Percentiles rank a stretch among this genome's conserved stretches.
phyloP scores from a whole-genome alignment of 2,329 filamentous ascomycete species.

The Ceratocystiopsis sp. region DNA sequence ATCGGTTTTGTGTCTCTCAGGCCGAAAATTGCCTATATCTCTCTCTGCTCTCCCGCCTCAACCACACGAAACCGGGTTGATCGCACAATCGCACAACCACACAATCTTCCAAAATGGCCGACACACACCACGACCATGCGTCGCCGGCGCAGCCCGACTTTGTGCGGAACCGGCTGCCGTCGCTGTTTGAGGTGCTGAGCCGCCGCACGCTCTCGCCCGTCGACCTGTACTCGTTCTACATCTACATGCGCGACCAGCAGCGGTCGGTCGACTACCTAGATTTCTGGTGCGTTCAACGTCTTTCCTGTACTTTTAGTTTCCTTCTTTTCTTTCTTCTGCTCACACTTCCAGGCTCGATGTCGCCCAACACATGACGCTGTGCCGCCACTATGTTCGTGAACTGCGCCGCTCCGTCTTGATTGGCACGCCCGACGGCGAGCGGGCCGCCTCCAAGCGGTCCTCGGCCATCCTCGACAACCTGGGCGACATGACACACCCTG shows the following conservation, averaged over 20 bases:
- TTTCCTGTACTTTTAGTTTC: neutral
- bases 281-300: conserved; percentile 58
- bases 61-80: too few relatives aligned
- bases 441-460: conserved; percentile 60
- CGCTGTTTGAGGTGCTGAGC: conserved; percentile 88
- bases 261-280: conserved; percentile 95
- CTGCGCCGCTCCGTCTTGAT: conserved; percentile 83
- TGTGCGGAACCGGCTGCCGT: conserved; percentile 71
- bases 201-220: conserved; percentile 88
- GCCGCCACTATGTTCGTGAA: conserved; percentile 91
- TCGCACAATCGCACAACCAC: too few relatives aligned
- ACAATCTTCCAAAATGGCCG: conserved; percentile 18
- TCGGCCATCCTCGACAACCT: conserved; percentile 61
- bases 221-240: conserved; percentile 97
- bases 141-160: conserved; percentile 42
- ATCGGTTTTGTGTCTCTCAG: too few relatives aligned
- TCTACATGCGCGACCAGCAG: conserved; percentile 98
- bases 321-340: neutral
- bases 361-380: conserved; percentile 95
- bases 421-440: conserved; percentile 80
- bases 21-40: too few relatives aligned
- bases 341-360: conserved; percentile 62
- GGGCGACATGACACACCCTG: conserved; percentile 45
- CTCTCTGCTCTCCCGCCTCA: too few relatives aligned
- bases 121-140: conserved; percentile 16